Conservation (phyloP, 2,329 filamentous ascomycete genomes). For the Dryadomyces quercus-mongolicae region DNA sequence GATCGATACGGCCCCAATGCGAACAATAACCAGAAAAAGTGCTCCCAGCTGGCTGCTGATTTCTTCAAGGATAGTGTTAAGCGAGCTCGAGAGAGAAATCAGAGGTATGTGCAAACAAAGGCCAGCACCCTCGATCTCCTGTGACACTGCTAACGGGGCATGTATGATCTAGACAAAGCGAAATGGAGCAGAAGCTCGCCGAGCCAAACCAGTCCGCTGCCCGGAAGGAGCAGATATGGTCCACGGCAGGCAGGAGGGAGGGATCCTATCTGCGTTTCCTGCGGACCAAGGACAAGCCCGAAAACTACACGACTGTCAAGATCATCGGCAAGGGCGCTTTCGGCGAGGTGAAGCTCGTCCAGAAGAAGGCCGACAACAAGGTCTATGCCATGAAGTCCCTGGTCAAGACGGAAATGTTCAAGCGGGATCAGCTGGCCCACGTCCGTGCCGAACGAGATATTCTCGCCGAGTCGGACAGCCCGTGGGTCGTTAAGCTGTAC, state of each 20-base stretch:
- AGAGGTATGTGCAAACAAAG: conserved; percentile 58
- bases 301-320: conserved; percentile 94
- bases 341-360: conserved; percentile 93
- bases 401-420: conserved; percentile 99
- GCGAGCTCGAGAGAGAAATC: conserved; percentile 85
- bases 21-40: conserved; percentile 60
- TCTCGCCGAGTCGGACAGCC: conserved; percentile 95
- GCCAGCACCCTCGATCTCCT: neutral
- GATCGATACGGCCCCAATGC: conserved; percentile 58
- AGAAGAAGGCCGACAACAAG: conserved; percentile 91
- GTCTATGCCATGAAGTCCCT: conserved; percentile 98
- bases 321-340: conserved; percentile 99
- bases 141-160: too few relatives aligned
- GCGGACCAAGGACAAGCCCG: conserved; percentile 81
- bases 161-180: conserved; percentile 59
- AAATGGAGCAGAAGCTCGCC: conserved; percentile 75
- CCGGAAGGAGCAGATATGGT: conserved; percentile 74
- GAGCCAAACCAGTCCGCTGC: conserved; percentile 63
- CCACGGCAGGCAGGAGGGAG: conserved; percentile 75
- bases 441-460: conserved; percentile 97
- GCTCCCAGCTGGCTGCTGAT: conserved; percentile 61
- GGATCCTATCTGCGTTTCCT: conserved; percentile 89
- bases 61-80: conserved; percentile 99
- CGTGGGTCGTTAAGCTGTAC: conserved; percentile 97
- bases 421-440: conserved; percentile 95